Evolutionary conservation across 441 rosid species (phyloP).

Genomic region (Croton laevigatus): DNA sequence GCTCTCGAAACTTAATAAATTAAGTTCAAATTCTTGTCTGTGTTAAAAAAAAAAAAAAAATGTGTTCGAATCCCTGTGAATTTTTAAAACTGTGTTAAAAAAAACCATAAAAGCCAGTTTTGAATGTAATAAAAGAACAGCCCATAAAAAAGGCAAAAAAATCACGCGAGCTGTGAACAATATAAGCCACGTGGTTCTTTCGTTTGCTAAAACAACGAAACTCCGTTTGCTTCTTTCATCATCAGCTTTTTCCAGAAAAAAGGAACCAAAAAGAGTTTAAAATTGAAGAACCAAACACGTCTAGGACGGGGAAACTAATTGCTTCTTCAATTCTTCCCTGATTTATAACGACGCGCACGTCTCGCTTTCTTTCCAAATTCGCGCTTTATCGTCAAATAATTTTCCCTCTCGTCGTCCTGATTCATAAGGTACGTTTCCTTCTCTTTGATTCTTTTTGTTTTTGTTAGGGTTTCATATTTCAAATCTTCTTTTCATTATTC

Average conservation of each 20-base stretch:
- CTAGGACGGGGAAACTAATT: not conserved
- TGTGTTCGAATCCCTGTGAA: too few species aligned
- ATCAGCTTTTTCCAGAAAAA: not conserved
- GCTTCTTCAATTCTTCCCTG: not conserved
- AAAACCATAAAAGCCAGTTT: too few species aligned
- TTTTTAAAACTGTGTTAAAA: too few species aligned
- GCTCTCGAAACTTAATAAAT: too few species aligned
- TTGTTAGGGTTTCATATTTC: slow-evolving; percentile 1
- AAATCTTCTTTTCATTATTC: not conserved
- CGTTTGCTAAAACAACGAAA: not conserved
- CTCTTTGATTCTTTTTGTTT: not conserved
- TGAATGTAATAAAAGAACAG: too few species aligned
- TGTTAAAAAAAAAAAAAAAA: too few species aligned
- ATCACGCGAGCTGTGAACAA: too few species aligned
- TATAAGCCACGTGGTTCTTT: not conserved
- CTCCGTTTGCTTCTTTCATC: not conserved
- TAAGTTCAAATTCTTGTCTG: too few species aligned
- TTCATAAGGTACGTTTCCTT: not conserved
- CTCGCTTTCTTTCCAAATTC: not conserved
- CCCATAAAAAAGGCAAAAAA: too few species aligned
- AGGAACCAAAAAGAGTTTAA: not conserved
- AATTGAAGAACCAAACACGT: not conserved
- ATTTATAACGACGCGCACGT: not conserved
- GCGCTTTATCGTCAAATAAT: not conserved
- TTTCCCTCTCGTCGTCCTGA: not conserved